Evolutionary conservation across 139 green algal genomes (phyloP).

Genomic region (Haematococcus sp.): DNA sequence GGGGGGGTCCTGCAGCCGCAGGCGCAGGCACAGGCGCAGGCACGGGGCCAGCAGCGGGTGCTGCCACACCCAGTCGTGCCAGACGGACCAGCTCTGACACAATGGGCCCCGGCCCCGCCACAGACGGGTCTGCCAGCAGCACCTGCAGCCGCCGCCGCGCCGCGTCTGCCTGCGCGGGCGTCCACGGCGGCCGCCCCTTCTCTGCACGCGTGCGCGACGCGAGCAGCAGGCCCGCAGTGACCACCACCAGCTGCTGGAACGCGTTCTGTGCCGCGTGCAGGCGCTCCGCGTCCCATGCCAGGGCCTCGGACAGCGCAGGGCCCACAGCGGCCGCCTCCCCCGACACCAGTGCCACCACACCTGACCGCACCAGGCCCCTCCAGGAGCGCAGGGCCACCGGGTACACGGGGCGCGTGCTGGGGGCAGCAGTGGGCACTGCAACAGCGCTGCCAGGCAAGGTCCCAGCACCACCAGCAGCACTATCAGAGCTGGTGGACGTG

Average conservation of each 20-base stretch:
- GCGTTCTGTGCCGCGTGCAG: constrained; percentile 68
- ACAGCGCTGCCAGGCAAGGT: background rate
- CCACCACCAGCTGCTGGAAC: constrained; percentile 74
- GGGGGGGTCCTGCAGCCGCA: too few relatives aligned
- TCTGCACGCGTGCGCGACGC: constrained; percentile 29
- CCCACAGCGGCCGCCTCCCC: constrained; percentile 40
- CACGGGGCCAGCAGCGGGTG: background rate
- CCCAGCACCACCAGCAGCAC: background rate
- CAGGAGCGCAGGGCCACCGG: constrained; percentile 44
- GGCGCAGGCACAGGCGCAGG: background rate
- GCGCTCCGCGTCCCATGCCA: constrained; percentile 50
- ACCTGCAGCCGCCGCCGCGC: constrained; percentile 51
- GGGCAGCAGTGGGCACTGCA: background rate
- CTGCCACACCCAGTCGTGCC: background rate
- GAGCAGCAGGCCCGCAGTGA: constrained; percentile 53
- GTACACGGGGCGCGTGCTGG: background rate
- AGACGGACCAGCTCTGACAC: constrained; percentile 46
- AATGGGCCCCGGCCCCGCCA: constrained; percentile 54
- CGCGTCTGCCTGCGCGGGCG: background rate
- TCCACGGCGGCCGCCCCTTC: background rate
- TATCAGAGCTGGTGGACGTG: background rate
- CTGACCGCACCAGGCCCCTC: constrained; percentile 57
- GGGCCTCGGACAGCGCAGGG: constrained; percentile 57
- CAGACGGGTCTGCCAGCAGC: constrained; percentile 57
- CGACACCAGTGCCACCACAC: constrained; percentile 57